Evolutionary conservation across 2,329 filamentous ascomycete species (phyloP), one percentile per base, ranked within the genome.

Genomic region (Cytospora schulzeri): DNA sequence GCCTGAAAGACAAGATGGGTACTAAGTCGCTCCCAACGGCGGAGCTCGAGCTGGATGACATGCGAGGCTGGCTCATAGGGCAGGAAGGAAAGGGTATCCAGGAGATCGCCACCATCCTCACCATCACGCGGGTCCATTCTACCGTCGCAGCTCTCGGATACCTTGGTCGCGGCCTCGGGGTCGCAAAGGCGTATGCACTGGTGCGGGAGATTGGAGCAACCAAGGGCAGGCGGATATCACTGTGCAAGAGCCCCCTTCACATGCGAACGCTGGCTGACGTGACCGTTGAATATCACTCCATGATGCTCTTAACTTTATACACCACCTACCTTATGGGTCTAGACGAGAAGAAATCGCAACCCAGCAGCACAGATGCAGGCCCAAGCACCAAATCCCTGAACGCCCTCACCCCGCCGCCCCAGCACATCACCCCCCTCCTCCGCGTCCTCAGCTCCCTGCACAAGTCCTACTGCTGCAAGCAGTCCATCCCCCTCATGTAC

Each of bases 1-100:
- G 89, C 0, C 78, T 93, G 19, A 92, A 93, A 76, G 85, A 85
- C 73, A 93, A 92, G 71, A 80, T 91, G 3, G 90, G 90, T 29
- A 92, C 89, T 0, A 85, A 85, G 55, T 81, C 87, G 0, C 78
- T 93, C 0, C 89, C 90, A 0, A 92, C 90, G 0, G 90, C 89
- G 0, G 90, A 93, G 73, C 81, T 93, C 0, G 88, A 89, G 66
- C 79, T 91, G 3, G 78, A 81, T 19, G 81, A 79, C n/a, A 85
- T 86, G 80, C 83, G 88, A 2, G 88, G 79, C 4, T 88, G 88
- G 80, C 79, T 92, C 7, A 76, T 93, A 31, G 91, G 91, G 7
- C 76, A 82, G 4, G 82, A 90, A 67, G 89, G 90, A 1, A 77
- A 84, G 50, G 91, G 90, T 1, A 82, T 91, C 33, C 83, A 85